These are phyloP conservation scores for Aspergillaceae sp. DNA, from an alignment of 2,329 filamentous ascomycete genomes.

Conservation along the genomic window DNA sequence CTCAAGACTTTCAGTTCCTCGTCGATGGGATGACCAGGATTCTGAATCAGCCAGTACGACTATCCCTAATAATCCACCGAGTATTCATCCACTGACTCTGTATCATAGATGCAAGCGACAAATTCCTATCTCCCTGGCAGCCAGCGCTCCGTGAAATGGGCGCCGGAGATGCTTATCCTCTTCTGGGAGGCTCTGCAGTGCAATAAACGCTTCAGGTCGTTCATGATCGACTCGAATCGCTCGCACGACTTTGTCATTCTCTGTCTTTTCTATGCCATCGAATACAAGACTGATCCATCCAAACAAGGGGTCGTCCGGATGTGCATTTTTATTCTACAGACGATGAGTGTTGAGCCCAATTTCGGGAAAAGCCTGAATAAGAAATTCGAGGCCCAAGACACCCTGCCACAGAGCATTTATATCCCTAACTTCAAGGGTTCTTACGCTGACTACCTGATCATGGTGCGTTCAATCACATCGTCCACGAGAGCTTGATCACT, in stretches of 20 bases:
- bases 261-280: constrained; percentile 84
- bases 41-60: constrained; percentile 66
- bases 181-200: constrained; percentile 97
- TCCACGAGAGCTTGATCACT: constrained; percentile 11
- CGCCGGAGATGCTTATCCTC: constrained; percentile 90
- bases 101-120: constrained; percentile 63
- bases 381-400: constrained; percentile 79
- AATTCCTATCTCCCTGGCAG: constrained; percentile 80
- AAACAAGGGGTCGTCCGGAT: constrained; percentile 91
- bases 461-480: constrained; percentile 42
- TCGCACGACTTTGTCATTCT: constrained; percentile 89
- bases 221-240: constrained; percentile 91
- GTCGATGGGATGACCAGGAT: constrained; percentile 91
- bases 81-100: constrained; percentile 6
- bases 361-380: constrained; percentile 89
- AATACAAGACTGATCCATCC: constrained; percentile 74
- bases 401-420: constrained; percentile 69
- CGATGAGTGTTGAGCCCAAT: constrained; percentile 81
- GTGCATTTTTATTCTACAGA: constrained; percentile 96
- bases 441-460: constrained; percentile 89
- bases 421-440: constrained; percentile 78
- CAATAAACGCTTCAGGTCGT: constrained; percentile 93
- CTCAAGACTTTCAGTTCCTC: constrained; percentile 95
- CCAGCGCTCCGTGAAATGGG: constrained; percentile 72
- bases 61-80: neutral